Base-by-base conservation (phyloP, 306 rosid genomes). In the Rosa chinensis region DNA sequence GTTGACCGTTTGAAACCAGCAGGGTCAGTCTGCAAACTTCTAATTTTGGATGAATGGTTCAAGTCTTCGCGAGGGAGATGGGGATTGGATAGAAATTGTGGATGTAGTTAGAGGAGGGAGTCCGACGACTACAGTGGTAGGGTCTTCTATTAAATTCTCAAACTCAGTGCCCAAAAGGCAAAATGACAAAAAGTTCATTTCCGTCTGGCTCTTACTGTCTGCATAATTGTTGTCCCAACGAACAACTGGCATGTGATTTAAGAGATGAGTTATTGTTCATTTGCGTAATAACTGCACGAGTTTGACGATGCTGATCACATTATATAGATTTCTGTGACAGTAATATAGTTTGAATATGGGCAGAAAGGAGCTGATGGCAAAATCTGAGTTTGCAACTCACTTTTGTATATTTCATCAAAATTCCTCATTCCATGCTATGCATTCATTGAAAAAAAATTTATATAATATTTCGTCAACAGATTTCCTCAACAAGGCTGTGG, bases 21-120 rank as follows among this genome's bases (percentile, higher is more conserved):
- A 66, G 0, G 70, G 50, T 16, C 35, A 40, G 40, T 45, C 25
- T 20, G 80, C 58, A 70, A 61, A n/a, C 21, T 23, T 39, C 71
- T 70, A 10, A 69, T 18, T 40, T 52, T 18, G 49, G 73, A 56
- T 44, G 64, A 72, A 71, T 47, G 75, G 59, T 56, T 78, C 16
- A 50, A 62, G 76, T 53, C n/a, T 62, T 6, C 61, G 47, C 63
- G 62, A 35, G 25, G 72, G 35, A 14, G 8, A 17, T 62, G 37
- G 79, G 73, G 86, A 75, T 80, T 81, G 85, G 75, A 75, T 81
- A 73, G 49, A 20, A 81, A 76, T 14, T 75, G 82, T 81, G 87
- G 87, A 86, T 69, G 73, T 81, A 71, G 82, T 86, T 84, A 14
- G 56, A 17, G 47, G 40, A 70, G 50, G 74, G 72, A 79, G 56